These are phyloP conservation scores for Cenchrus fungigraminus DNA, from an alignment of 176 grass and related monocot genomes.

Conservation along the genomic window DNA sequence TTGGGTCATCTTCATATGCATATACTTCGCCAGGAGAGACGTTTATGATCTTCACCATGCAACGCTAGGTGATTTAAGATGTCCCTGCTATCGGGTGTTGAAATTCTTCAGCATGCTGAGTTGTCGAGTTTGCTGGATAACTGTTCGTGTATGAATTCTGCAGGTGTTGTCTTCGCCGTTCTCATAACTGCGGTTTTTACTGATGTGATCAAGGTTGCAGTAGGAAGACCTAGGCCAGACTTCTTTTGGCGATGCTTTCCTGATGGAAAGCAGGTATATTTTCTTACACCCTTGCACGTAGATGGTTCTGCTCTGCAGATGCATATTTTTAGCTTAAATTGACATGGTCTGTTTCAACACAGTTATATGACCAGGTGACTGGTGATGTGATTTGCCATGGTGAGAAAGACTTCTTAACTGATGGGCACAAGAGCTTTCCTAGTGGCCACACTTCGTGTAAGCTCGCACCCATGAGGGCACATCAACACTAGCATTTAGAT, in stretches of 20 bases:
- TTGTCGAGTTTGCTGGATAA: slow-evolving; percentile 9
- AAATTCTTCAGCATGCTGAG: neutral
- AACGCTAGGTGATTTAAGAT: slow-evolving; percentile 53
- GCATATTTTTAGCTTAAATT: neutral
- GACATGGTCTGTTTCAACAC: neutral
- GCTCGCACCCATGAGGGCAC: slow-evolving; percentile 11
- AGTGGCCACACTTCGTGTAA: slow-evolving; percentile 97
- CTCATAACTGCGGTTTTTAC: slow-evolving; percentile 75
- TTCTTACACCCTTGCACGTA: neutral
- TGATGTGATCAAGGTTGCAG: slow-evolving; percentile 63
- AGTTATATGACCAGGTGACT: slow-evolving; percentile 78
- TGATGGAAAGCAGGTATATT: slow-evolving; percentile 81
- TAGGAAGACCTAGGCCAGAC: slow-evolving; percentile 86
- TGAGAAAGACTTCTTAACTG: slow-evolving; percentile 51
- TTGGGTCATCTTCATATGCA: slow-evolving; percentile 46
- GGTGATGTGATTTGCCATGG: slow-evolving; percentile 81
- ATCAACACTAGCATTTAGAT: slow-evolving; percentile 15
- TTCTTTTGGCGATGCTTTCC: slow-evolving; percentile 97
- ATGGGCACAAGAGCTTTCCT: slow-evolving; percentile 94
- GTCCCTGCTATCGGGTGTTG: neutral
- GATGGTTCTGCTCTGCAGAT: neutral
- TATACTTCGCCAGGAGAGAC: slow-evolving; percentile 65
- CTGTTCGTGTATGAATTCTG: neutral
- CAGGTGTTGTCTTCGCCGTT: slow-evolving; percentile 74
- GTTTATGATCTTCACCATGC: slow-evolving; percentile 91